phyloP scores from a whole-genome alignment of 768 basidiomycete genomes.

The Amanita rubescens region DNA sequence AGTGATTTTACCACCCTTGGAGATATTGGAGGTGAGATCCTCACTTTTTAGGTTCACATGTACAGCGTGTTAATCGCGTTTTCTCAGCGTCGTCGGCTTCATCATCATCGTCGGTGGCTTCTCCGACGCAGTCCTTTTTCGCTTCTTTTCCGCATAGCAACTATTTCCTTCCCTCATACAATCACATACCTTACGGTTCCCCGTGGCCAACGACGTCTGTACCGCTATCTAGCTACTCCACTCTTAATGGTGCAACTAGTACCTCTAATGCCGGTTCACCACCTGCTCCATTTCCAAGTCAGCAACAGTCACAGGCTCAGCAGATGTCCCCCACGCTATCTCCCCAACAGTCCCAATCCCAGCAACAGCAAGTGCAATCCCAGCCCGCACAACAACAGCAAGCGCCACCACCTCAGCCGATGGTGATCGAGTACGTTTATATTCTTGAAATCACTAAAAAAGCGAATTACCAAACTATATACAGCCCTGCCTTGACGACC shows the following conservation, averaged over 20 bases:
- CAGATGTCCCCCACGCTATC: conserved; percentile 12
- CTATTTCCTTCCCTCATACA: conserved; percentile 43
- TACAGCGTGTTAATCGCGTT: conserved; percentile 1
- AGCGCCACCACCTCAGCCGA: conserved; percentile 27
- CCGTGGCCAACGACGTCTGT: conserved; percentile 40
- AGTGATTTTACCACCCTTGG: conserved; percentile 34
- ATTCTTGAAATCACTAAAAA: conserved; percentile 8
- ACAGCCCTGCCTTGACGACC: conserved; percentile 54
- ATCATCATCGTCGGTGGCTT: conserved; percentile 31
- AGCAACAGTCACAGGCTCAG: conserved; percentile 23
- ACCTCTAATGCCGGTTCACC: conserved; percentile 21
- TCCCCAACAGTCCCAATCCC: conserved; percentile 18
- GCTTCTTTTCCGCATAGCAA: conserved; percentile 31
- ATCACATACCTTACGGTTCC: conserved; percentile 47
- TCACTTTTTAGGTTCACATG: conserved; percentile 2
- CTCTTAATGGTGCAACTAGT: conserved; percentile 66
- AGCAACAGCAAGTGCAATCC: conserved; percentile 17
- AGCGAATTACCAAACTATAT: conserved; percentile 9
- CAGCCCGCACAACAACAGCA: conserved; percentile 18
- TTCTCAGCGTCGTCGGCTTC: conserved; percentile 16
- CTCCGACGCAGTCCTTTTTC: conserved; percentile 35
- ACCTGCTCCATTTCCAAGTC: conserved; percentile 13
- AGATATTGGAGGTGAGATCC: conserved; percentile 33
- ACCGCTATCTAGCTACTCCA: conserved; percentile 71
- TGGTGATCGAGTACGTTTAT: conserved; percentile 70